Evolutionary conservation across 2,329 filamentous ascomycete genomes (phyloP), one percentile per base, ranked within the genome.

Genomic region (Calonectria pseudoreteaudii): DNA sequence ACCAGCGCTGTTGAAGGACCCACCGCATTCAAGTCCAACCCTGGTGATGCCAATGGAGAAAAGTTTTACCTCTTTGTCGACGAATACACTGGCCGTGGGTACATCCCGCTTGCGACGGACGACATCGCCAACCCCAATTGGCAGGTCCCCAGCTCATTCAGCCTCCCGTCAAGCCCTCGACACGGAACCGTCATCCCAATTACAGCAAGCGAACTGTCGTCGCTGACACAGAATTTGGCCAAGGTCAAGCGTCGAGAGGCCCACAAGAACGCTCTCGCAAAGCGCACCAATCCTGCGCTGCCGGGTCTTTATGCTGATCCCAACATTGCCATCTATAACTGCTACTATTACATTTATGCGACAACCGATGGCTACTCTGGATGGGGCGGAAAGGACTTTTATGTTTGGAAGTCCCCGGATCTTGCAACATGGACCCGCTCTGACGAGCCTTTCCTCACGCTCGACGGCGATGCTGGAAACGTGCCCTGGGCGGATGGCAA

Each of bases 401-500:
- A 87, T 75, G 83, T 82, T 62, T 89, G 87, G 87, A 86, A 86
- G 70, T 88, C 87, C 0, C 75, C 76, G 4, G 83, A 89, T 69
- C 83, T 89, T 1, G 83, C 84, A 1, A 75, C 79, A 23, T 89
- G 87, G 87, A 84, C 82, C 2, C 83, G 85, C 30, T 81, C 83
- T 4, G 78, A 82, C 0, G 66, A 85, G 18, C 86, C 87, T 0
- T 84, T 89, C 75, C 83, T 89, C 26, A 85, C 83, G 0, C 84
- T 89, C 2, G 84, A 88, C 52, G 86, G 86, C n/a, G 81, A 83
- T 0, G 81, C 79, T 30, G 87, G 87, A 14, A 88, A 92, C 71
- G 87, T 93, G 1, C 91, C 91, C 2, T 93, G 92, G 92, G 91
- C 91, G 0, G 88, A 86, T 1, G 92, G 92, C 73, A 92, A 93